phyloP scores from a whole-genome alignment of 768 basidiomycete species.

The Suillus placidus region DNA sequence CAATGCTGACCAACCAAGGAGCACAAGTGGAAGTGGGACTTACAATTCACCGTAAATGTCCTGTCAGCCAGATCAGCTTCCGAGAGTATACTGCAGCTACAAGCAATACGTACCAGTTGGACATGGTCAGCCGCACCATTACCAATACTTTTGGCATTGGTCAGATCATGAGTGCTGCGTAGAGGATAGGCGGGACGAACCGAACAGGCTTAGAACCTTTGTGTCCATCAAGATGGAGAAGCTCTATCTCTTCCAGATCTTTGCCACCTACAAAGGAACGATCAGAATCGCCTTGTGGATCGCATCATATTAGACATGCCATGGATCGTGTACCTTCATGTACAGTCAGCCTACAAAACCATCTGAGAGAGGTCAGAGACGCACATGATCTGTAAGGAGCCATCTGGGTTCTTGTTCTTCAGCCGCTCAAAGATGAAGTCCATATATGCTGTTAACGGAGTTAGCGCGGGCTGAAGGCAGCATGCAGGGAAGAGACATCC shows the following conservation, averaged over 20 bases:
- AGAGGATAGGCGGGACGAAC: conserved; percentile 26
- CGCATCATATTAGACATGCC: conserved; percentile 43
- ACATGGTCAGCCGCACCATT: conserved; percentile 96
- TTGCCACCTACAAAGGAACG: conserved; percentile 52
- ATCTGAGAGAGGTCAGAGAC: not conserved
- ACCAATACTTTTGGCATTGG: conserved; percentile 59
- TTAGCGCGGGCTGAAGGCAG: not conserved
- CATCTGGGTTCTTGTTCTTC: conserved; percentile 83
- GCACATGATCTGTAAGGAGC: conserved; percentile 91
- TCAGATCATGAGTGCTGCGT: conserved; percentile 10
- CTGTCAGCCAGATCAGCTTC: conserved; percentile 39
- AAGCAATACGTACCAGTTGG: conserved; percentile 61
- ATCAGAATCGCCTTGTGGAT: not conserved
- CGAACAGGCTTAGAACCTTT: conserved; percentile 84
- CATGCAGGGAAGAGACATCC: conserved; percentile 41
- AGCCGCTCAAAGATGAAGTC: conserved; percentile 88
- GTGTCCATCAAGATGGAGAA: conserved; percentile 86
- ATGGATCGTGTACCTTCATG: conserved; percentile 78
- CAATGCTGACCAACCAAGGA: not conserved
- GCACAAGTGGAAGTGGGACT: conserved; percentile 6
- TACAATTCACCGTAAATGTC: conserved; percentile 97
- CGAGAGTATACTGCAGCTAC: not conserved
- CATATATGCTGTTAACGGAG: conserved; percentile 64
- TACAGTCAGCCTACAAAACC: not conserved
- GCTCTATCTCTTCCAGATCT: conserved; percentile 82